A percentile compares a stretch with the other conserved stretches of the same genome.
Evolutionary conservation across 352 stramenopile species (phyloP).

Genomic region (Phytophthora syringae): DNA sequence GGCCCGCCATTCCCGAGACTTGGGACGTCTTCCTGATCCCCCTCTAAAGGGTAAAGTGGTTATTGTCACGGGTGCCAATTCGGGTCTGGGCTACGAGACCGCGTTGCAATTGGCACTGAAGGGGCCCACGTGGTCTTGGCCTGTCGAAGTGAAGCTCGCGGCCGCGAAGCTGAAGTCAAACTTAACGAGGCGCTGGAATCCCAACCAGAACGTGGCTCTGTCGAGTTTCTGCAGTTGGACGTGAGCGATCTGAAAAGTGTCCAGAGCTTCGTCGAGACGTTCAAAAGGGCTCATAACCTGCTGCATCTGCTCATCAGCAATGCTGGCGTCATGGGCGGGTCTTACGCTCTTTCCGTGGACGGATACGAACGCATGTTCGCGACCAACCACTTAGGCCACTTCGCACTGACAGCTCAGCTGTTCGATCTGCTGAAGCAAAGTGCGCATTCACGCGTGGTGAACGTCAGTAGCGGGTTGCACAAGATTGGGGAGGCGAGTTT

Average conservation of each 20-base stretch:
- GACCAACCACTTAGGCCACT: slow-evolving; percentile 69
- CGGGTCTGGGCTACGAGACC: slow-evolving; percentile 46
- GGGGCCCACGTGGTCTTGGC: slow-evolving; percentile 45
- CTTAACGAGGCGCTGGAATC: slow-evolving; percentile 23
- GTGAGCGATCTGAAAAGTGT: slow-evolving; percentile 50
- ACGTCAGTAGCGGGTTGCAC: slow-evolving; percentile 50
- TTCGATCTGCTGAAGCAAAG: slow-evolving; percentile 43
- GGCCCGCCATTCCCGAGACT: too few species aligned
- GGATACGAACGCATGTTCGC: slow-evolving; percentile 62
- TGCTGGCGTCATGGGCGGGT: slow-evolving; percentile 51
- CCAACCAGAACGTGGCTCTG: slow-evolving; percentile 10
- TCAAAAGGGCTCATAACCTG: slow-evolving; percentile 32
- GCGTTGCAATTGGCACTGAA: slow-evolving; percentile 38
- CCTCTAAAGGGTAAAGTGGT: not conserved
- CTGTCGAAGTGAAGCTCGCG: slow-evolving; percentile 31
- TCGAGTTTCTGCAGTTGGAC: slow-evolving; percentile 61
- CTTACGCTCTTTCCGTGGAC: slow-evolving; percentile 41
- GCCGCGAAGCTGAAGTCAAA: slow-evolving; percentile 26
- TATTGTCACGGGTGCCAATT: not conserved
- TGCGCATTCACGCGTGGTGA: slow-evolving; percentile 40
- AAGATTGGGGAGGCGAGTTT: slow-evolving; percentile 17
- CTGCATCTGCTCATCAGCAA: slow-evolving; percentile 76
- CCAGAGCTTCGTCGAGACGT: slow-evolving; percentile 41
- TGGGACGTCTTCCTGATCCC: too few species aligned
- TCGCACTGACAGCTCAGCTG: slow-evolving; percentile 52